Evolutionary conservation across 2,329 filamentous ascomycete species (phyloP).

Genomic region (Beauveria sp.): DNA sequence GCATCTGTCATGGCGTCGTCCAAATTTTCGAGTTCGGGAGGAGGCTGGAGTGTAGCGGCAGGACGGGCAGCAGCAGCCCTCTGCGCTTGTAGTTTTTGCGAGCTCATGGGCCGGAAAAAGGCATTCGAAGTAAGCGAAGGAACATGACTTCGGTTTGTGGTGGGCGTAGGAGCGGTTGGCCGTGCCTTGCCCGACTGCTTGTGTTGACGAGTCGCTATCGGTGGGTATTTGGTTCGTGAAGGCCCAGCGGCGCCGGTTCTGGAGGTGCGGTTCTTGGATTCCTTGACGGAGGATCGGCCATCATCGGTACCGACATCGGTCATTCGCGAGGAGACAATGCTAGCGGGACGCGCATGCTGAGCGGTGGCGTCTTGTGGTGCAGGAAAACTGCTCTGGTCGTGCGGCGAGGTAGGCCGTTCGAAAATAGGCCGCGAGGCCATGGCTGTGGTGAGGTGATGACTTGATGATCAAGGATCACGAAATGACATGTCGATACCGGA

Average conservation of each 20-base stretch:
- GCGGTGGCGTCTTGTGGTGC: constrained; percentile 32
- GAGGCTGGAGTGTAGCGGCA: constrained; percentile 30
- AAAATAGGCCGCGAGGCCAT: constrained; percentile 11
- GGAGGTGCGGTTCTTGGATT: constrained; percentile 20
- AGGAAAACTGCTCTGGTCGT: constrained; percentile 31
- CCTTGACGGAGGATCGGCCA: constrained; percentile 21
- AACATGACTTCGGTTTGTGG: constrained; percentile 70
- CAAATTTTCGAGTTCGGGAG: constrained; percentile 21
- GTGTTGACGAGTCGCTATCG: constrained; percentile 31
- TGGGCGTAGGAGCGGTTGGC: constrained; percentile 44
- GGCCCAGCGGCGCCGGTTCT: constrained; percentile 31
- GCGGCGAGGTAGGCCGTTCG: constrained; percentile 28
- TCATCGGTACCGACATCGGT: constrained; percentile 56
- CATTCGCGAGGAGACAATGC: constrained; percentile 65
- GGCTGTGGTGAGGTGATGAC: neutral
- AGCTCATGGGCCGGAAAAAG: constrained; percentile 96
- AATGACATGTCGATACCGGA: constrained; percentile 2
- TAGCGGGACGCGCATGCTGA: constrained; percentile 44
- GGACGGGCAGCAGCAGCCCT: constrained; percentile 51
- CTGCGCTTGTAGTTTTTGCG: constrained; percentile 87
- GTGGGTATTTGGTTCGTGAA: constrained; percentile 45
- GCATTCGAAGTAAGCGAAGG: constrained; percentile 82
- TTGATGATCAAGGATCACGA: neutral
- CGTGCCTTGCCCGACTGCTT: constrained; percentile 36
- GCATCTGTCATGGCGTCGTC: constrained; percentile 35